Conservation (phyloP, 805 yeast species). For the Nakazawaea ambrosiae region DNA sequence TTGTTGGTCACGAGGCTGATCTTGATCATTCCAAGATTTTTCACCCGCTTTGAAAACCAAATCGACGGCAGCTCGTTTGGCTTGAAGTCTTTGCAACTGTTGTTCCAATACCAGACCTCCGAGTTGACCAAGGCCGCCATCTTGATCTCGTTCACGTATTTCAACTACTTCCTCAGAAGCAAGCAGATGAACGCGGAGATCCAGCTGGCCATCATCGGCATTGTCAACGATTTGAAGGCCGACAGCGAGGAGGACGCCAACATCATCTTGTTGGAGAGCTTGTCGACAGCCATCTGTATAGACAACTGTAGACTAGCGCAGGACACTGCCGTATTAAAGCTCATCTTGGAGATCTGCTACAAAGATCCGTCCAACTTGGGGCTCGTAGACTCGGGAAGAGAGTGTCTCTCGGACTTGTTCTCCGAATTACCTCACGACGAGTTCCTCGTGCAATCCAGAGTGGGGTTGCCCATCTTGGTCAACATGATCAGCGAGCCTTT, state of each 20-base stretch:
- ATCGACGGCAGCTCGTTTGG: conserved; percentile 17
- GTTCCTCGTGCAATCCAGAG: conserved; percentile 41
- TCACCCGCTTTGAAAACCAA: conserved; percentile 41
- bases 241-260: conserved; percentile 79
- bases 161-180: conserved; percentile 18
- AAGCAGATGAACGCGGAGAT: conserved; percentile 17
- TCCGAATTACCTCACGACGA: conserved; percentile 33
- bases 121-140: conserved; percentile 25
- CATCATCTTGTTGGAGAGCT: conserved; percentile 62
- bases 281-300: conserved; percentile 50
- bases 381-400: conserved; percentile 58
- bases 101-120: conserved; percentile 16
- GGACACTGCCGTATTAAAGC: conserved; percentile 32
- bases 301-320: conserved; percentile 27
- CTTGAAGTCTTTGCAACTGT: conserved; percentile 17
- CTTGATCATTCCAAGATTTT: conserved; percentile 46
- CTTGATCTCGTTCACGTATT: conserved; percentile 49
- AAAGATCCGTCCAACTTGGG: conserved; percentile 74
- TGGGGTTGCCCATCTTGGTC: conserved; percentile 45
- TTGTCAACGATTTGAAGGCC: conserved; percentile 39
- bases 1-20: conserved; percentile 43
- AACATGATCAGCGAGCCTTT: conserved; percentile 28
- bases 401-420: conserved; percentile 59
- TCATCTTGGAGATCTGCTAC: conserved; percentile 59
- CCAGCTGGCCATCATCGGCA: conserved; percentile 21